Conservation (phyloP, 1,139 yeast species). For the Sugiyamaella paludigena region DNA sequence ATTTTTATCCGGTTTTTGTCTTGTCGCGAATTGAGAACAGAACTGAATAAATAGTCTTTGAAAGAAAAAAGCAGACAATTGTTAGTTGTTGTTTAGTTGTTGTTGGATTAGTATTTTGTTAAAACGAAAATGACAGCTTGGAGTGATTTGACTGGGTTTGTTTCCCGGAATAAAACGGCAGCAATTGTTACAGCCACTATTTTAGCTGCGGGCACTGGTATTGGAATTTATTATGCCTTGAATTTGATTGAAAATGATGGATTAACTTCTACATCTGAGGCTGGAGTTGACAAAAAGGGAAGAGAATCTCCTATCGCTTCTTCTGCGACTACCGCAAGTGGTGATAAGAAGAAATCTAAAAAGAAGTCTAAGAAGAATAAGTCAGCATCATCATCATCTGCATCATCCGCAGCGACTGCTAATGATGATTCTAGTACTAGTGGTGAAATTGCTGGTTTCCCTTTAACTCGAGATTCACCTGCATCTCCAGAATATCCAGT, state of each 20-base stretch:
- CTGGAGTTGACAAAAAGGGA: neutral
- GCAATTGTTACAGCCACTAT: slow-evolving; percentile 34
- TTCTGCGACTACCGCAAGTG: slow-evolving; percentile 7
- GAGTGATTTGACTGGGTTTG: slow-evolving; percentile 22
- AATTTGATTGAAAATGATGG: slow-evolving; percentile 1
- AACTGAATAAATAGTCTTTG: too few species aligned
- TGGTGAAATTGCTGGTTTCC: slow-evolving; percentile 25
- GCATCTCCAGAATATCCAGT: slow-evolving; percentile 34
- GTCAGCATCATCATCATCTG: slow-evolving; percentile 21
- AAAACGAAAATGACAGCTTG: slow-evolving; percentile 6
- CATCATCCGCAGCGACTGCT: slow-evolving; percentile 9
- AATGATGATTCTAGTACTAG: slow-evolving; percentile 8
- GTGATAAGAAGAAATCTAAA: slow-evolving; percentile 28
- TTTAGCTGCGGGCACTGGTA: slow-evolving; percentile 37
- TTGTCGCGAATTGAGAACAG: too few species aligned
- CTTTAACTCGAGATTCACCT: slow-evolving; percentile 27
- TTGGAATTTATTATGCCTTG: slow-evolving; percentile 32
- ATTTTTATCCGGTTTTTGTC: too few species aligned
- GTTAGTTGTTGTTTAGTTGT: too few species aligned
- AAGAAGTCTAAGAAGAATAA: slow-evolving; percentile 32
- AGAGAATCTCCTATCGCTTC: neutral
- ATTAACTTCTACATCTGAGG: neutral
- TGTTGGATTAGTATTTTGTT: neutral
- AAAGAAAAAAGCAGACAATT: too few species aligned
- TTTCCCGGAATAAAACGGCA: slow-evolving; percentile 33